Conservation (phyloP, 176 grass and related monocot species). For the Ensete glaucum region DNA sequence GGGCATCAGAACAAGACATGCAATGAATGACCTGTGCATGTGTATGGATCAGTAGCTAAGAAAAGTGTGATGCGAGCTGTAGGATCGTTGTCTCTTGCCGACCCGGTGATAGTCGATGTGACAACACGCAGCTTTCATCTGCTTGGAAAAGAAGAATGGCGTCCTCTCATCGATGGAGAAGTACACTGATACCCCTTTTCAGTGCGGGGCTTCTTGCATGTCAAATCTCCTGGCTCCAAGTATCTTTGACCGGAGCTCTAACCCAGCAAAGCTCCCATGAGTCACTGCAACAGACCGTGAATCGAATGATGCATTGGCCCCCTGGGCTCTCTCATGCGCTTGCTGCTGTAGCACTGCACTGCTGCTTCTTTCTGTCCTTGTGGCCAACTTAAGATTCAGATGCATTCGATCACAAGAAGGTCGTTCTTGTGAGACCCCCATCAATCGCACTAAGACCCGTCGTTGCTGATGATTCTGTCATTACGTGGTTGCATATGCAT, state of each 20-base stretch:
- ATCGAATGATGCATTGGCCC: not conserved
- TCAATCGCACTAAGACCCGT: not conserved
- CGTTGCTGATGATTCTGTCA: no score
- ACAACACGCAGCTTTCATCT: constrained; percentile 2
- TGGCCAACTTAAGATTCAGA: no score
- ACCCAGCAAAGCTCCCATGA: not conserved
- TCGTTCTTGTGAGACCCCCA: not conserved
- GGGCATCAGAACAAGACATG: not conserved
- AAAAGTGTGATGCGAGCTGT: no score
- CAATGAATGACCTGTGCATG: not conserved
- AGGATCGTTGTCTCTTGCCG: no score
- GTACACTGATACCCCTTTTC: not conserved
- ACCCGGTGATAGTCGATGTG: not conserved
- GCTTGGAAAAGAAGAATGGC: not conserved
- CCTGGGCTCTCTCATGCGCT: no score
- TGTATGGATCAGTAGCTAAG: not conserved
- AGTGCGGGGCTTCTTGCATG: not conserved
- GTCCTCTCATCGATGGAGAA: not conserved
- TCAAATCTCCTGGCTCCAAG: not conserved
- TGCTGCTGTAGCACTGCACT: no score
- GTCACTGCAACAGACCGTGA: constrained; percentile 2
- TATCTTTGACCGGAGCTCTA: not conserved
- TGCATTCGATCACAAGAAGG: no score
- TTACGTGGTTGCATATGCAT: no score
- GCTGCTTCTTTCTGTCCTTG: no score